Evolutionary conservation across 2,329 filamentous ascomycete species (phyloP).

Genomic region (Thielaviopsis ethacetica): DNA sequence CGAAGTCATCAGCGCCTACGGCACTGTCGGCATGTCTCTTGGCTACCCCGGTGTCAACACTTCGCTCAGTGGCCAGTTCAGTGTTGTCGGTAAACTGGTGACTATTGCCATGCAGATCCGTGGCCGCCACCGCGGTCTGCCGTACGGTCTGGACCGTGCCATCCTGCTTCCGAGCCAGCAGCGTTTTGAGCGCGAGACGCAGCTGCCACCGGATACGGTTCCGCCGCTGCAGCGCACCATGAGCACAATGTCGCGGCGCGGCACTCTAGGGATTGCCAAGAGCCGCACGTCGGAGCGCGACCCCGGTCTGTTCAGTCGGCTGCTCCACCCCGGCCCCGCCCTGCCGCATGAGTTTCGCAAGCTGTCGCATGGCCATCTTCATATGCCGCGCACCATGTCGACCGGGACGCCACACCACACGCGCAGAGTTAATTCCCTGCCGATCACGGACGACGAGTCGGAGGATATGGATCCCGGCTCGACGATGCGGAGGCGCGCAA

Average conservation of each 20-base stretch:
- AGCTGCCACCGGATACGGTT: constrained; percentile 23
- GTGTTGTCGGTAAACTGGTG: constrained; percentile 51
- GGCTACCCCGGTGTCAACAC: constrained; percentile 64
- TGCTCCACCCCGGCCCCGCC: constrained; percentile 32
- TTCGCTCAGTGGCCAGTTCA: constrained; percentile 72
- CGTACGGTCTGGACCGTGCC: constrained; percentile 48
- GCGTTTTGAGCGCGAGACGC: constrained; percentile 35
- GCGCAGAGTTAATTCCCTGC: constrained; percentile 5
- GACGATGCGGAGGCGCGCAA: background rate
- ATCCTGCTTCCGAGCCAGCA: constrained; percentile 42
- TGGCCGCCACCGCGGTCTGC: constrained; percentile 50
- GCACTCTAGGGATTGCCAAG: constrained; percentile 7
- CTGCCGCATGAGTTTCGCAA: constrained; percentile 18
- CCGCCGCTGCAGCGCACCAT: constrained; percentile 22
- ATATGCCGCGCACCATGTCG: constrained; percentile 6
- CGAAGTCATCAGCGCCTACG: constrained; percentile 80
- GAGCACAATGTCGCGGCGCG: constrained; percentile 20
- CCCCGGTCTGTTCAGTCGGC: constrained; percentile 27
- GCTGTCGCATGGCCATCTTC: constrained; percentile 7
- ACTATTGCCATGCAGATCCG: constrained; percentile 55
- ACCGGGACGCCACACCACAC: constrained; percentile 1
- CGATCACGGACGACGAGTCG: constrained; percentile 6
- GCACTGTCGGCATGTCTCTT: constrained; percentile 80
- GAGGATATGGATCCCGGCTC: constrained; percentile 1
- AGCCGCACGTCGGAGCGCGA: constrained; percentile 19